Evolutionary conservation across 164 flowering plant genomes (phyloP), one percentile per base, ranked within the genome.

Genomic region (Magnolia changhungtana): DNA sequence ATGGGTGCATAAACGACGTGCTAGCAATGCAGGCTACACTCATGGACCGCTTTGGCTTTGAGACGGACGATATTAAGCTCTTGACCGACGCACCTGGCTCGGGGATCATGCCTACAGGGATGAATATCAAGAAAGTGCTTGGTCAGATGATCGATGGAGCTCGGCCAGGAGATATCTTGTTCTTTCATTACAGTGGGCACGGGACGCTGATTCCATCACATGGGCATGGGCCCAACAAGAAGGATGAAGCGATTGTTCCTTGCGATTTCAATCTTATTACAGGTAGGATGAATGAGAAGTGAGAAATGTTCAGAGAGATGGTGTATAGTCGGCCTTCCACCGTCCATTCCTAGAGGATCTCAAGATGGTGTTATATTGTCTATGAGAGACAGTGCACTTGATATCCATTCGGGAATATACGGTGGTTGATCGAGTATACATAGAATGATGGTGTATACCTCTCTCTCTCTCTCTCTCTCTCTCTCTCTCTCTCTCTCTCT

Each of bases 1-100:
- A 85, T 29, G 98, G 96, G 1, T 93, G 98, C 89, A 87, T 90
- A 29, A 93, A 93, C 77, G 98, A 93, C 55, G 96, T 89, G 31
- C 51, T 73, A 0, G 78, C 87, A 72, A 91, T 91, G 90, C 77
- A 73, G 16, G 81, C 85, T 1, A 29, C 76, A 64, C 87, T 93
- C 7, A 52, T 84, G 16, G 64, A 52, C 2, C 82, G 83, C 27
- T 91, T 90, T 31, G 90, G 91, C 49, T 93, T 91, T 65, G 80
- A 89, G 1, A 78, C 78, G 0, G 61, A 11, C 37, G 1, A 82
- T 27, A 80, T 93, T 20, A 81, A 88, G 83, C 74, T 91, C 65
- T 75, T 91, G 58, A 88, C 84, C 0, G 97, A 89, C 78, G 85
- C 75, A 2, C 81, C 84, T 1, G 91, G 82, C 3, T 84, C 91